Conservation (phyloP, 2,329 filamentous ascomycete genomes). For the Cladosporium sp. region DNA sequence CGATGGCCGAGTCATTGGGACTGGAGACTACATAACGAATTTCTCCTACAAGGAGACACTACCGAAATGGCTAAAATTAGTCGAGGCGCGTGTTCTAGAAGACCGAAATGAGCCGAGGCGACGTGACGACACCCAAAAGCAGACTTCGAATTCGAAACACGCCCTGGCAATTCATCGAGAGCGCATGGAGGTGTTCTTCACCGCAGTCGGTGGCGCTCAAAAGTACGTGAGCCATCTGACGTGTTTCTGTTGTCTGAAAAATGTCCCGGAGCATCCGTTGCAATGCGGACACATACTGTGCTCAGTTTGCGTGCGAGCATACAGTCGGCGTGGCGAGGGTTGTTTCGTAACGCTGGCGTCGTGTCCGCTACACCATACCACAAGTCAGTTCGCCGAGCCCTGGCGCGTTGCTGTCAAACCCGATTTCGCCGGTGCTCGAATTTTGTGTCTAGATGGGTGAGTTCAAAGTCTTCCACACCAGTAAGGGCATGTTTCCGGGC, state of each 20-base stretch:
- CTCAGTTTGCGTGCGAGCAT: not conserved
- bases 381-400: conserved; percentile 26
- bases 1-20: no score
- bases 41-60: no score
- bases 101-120: no score
- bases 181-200: conserved; percentile 35
- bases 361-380: conserved; percentile 34
- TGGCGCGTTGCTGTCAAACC: no score
- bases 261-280: conserved; percentile 36
- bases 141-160: conserved; percentile 29
- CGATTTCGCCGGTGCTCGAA: no score
- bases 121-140: conserved; percentile 9
- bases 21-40: no score
- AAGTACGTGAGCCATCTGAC: conserved; percentile 31
- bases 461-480: no score
- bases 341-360: conserved; percentile 16
- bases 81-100: no score
- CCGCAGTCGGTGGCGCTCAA: conserved; percentile 35
- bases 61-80: no score
- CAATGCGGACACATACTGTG: conserved; percentile 42
- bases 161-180: conserved; percentile 28
- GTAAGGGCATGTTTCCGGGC: no score
- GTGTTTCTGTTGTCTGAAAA: conserved; percentile 42
- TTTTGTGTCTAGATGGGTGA: no score
- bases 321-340: not conserved